A percentile compares a stretch with the other conserved stretches of the same genome.
Evolutionary conservation across 2,329 filamentous ascomycete genomes (phyloP).

Genomic region (Lithohypha guttulata): DNA sequence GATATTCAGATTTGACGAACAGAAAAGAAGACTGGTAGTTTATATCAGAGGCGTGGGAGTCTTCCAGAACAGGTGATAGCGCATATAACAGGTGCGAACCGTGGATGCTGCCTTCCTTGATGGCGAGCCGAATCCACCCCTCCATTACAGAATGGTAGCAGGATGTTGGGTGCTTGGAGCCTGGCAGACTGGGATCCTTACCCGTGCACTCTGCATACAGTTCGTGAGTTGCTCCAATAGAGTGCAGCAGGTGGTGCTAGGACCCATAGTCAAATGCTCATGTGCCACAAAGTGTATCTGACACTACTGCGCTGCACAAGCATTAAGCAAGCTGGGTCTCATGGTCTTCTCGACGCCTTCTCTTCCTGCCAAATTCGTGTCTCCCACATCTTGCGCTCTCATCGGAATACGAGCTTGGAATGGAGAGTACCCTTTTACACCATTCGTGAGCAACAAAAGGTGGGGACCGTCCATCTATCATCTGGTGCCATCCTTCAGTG

Average conservation of each 20-base stretch:
- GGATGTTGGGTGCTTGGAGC: constrained; percentile 4
- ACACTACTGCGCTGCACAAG: constrained; percentile 9
- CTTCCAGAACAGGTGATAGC: too few species aligned
- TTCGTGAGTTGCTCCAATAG: constrained; percentile 4
- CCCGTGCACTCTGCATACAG: constrained; percentile 8
- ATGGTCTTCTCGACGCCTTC: not conserved
- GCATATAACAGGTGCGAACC: too few species aligned
- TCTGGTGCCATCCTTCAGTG: not conserved
- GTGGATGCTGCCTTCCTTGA: too few species aligned
- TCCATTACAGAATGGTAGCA: constrained; percentile 5
- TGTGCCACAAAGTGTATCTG: constrained; percentile 11
- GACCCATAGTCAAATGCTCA: constrained; percentile 4
- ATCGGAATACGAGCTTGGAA: not conserved
- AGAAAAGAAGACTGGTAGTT: not conserved
- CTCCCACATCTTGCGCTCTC: constrained; percentile 1
- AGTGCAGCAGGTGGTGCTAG: not conserved
- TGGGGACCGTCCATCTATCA: too few species aligned
- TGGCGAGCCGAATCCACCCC: constrained; percentile 3
- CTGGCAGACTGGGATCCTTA: not conserved
- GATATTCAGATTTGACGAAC: not conserved
- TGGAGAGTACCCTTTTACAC: too few species aligned
- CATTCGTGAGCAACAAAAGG: too few species aligned
- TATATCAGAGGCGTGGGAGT: too few species aligned
- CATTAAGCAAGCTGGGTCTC: constrained; percentile 7
- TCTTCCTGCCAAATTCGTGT: constrained; percentile 1